These are phyloP conservation scores for Cladorrhinum samala DNA, from an alignment of 495 filamentous ascomycete genomes.

Conservation along the genomic window DNA sequence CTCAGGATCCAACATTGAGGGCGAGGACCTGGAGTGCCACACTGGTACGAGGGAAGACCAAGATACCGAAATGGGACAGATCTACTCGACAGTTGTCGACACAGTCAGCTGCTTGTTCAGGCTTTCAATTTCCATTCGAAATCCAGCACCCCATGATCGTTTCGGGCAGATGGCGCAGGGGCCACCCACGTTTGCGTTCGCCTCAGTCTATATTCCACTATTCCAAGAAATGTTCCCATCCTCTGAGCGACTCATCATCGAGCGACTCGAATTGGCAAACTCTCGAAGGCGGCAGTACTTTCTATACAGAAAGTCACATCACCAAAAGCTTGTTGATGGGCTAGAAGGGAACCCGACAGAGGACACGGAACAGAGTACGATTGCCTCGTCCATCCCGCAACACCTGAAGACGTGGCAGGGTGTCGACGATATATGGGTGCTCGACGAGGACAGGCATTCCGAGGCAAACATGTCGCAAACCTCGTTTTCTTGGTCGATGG, in stretches of 20 bases:
- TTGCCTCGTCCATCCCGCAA: constrained; percentile 15
- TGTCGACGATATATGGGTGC: not conserved
- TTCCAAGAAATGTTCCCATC: constrained; percentile 1
- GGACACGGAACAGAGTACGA: not conserved
- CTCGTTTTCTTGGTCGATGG: constrained; percentile 7
- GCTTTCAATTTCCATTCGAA: constrained; percentile 17
- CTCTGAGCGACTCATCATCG: constrained; percentile 5
- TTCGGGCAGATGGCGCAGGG: constrained; percentile 9
- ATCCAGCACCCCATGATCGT: constrained; percentile 25
- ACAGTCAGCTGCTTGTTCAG: constrained; percentile 16
- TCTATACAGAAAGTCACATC: constrained; percentile 36
- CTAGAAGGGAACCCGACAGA: constrained; percentile 6
- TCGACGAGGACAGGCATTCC: constrained; percentile 18
- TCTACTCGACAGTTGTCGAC: constrained; percentile 1
- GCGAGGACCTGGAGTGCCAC: not conserved
- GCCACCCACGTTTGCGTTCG: constrained; percentile 7
- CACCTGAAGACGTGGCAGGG: not conserved
- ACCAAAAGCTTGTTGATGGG: constrained; percentile 27
- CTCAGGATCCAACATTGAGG: not conserved
- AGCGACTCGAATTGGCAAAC: constrained; percentile 37
- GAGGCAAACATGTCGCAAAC: constrained; percentile 17
- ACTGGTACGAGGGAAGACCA: not conserved
- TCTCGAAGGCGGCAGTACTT: constrained; percentile 36
- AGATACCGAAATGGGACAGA: constrained; percentile 9
- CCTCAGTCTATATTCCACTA: constrained; percentile 4